Conservation (phyloP, 352 stramenopile species). For the Globisporangium emineosum region DNA sequence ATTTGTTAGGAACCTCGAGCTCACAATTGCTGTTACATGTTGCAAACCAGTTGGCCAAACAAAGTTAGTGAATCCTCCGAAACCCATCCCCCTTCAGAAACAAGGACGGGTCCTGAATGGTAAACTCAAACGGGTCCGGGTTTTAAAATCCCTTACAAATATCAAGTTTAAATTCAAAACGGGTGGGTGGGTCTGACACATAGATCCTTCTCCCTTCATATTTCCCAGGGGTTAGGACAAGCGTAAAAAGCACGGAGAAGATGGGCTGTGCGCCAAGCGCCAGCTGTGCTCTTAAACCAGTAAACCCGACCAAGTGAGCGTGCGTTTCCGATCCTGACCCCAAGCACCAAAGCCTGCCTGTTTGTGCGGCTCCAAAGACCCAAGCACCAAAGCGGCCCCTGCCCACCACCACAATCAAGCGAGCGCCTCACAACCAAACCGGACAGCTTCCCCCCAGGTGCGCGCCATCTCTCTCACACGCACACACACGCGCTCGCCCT, state of each 20-base stretch:
- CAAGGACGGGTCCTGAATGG: background rate
- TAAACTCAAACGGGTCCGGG: background rate
- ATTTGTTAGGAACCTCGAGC: too few species aligned
- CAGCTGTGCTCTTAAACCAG: background rate
- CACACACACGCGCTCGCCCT: too few species aligned
- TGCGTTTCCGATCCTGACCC: background rate
- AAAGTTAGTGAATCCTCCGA: background rate
- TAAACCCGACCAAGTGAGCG: background rate
- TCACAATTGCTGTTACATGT: background rate
- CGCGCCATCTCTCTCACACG: background rate
- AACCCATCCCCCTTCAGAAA: background rate
- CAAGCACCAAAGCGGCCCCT: background rate
- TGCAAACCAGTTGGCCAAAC: background rate
- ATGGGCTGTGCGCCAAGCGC: background rate
- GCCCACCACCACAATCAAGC: slow-evolving; percentile 3
- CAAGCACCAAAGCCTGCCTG: slow-evolving; percentile 8
- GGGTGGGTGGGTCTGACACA: background rate
- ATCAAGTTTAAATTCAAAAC: too few species aligned
- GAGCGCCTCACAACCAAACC: background rate
- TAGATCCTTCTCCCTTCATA: too few species aligned
- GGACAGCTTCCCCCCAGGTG: background rate
- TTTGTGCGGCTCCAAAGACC: background rate
- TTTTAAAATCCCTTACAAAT: background rate
- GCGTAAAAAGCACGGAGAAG: background rate
- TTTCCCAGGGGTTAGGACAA: background rate